phyloP scores from a whole-genome alignment of 2,329 filamentous ascomycete species.

The Diaporthe caulivora region DNA sequence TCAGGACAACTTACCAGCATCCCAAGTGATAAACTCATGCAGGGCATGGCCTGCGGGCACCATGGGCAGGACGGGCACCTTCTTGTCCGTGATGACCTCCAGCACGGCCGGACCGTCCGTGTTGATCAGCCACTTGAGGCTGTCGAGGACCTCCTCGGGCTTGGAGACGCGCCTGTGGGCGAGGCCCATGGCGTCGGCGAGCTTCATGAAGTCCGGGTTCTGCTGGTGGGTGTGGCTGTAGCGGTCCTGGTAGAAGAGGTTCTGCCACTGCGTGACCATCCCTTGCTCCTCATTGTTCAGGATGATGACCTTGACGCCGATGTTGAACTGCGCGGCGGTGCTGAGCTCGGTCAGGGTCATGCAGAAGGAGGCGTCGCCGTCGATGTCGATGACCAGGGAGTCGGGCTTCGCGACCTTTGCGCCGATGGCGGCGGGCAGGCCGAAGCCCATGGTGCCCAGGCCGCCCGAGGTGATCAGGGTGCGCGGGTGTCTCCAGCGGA shows the following conservation, averaged over 20 bases:
- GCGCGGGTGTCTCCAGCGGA: constrained; percentile 91
- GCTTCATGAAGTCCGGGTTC: constrained; percentile 96
- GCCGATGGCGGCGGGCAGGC: constrained; percentile 93
- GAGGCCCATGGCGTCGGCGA: constrained; percentile 91
- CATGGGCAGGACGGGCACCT: constrained; percentile 97
- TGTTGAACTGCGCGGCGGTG: constrained; percentile 94
- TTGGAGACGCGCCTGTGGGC: constrained; percentile 79
- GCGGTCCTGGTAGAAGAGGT: constrained; percentile 95
- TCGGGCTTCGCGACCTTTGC: constrained; percentile 86
- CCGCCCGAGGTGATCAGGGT: constrained; percentile 98
- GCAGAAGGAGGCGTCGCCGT: constrained; percentile 98
- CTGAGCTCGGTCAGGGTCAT: constrained; percentile 98
- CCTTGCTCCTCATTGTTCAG: constrained; percentile 98
- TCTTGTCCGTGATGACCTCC: constrained; percentile 91
- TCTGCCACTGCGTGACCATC: constrained; percentile 99
- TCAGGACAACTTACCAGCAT: constrained; percentile 70
- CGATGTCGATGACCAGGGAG: constrained; percentile 92
- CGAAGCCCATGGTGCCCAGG: constrained; percentile 95
- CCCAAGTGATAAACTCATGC: constrained; percentile 94
- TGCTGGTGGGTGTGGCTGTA: constrained; percentile 93
- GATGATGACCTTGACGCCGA: constrained; percentile 93
- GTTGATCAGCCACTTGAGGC: constrained; percentile 89
- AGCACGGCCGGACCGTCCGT: constrained; percentile 92
- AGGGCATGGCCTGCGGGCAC: constrained; percentile 88
- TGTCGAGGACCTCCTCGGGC: constrained; percentile 81